Evolutionary conservation across 1,139 yeast species (phyloP).

Genomic region (Saccharomyces pastorianus): DNA sequence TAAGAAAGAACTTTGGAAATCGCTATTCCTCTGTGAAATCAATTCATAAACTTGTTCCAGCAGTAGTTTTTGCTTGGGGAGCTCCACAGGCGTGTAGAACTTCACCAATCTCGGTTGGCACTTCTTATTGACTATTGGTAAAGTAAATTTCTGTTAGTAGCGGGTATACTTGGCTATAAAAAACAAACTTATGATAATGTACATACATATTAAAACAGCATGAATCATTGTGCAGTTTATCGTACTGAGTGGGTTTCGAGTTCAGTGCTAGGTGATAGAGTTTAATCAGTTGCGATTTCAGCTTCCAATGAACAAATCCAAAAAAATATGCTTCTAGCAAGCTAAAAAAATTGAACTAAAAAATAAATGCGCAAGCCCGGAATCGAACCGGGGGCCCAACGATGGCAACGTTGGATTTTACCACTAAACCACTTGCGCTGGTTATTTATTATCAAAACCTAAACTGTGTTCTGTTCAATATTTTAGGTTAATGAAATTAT

Average conservation of each 20-base stretch:
- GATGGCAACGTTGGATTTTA: conserved; percentile 1
- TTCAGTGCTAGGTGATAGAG: too few relatives aligned
- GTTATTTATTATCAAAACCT: too few relatives aligned
- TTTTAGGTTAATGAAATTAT: too few relatives aligned
- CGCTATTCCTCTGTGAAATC: conserved; percentile 26
- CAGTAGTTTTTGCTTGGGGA: conserved; percentile 28
- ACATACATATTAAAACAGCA: conserved; percentile 78
- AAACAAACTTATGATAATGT: background rate
- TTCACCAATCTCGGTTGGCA: conserved; percentile 89
- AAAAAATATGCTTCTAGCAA: background rate
- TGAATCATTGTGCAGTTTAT: conserved; percentile 54
- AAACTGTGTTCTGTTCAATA: too few relatives aligned
- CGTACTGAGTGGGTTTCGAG: too few relatives aligned
- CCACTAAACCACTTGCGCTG: conserved; percentile 1
- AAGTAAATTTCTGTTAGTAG: conserved; percentile 3
- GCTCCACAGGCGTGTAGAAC: conserved; percentile 77
- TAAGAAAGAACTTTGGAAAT: conserved; percentile 28
- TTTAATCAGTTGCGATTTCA: too few relatives aligned
- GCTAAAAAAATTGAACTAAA: background rate
- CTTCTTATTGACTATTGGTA: conserved; percentile 60
- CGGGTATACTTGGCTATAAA: background rate
- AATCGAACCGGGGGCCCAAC: conserved; percentile 1
- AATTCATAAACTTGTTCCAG: conserved; percentile 30
- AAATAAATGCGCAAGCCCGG: background rate
- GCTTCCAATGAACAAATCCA: background rate